These are phyloP conservation scores for Adiantum capillusveneris DNA, from an alignment of 75 land plant species.

Conservation along the genomic window DNA sequence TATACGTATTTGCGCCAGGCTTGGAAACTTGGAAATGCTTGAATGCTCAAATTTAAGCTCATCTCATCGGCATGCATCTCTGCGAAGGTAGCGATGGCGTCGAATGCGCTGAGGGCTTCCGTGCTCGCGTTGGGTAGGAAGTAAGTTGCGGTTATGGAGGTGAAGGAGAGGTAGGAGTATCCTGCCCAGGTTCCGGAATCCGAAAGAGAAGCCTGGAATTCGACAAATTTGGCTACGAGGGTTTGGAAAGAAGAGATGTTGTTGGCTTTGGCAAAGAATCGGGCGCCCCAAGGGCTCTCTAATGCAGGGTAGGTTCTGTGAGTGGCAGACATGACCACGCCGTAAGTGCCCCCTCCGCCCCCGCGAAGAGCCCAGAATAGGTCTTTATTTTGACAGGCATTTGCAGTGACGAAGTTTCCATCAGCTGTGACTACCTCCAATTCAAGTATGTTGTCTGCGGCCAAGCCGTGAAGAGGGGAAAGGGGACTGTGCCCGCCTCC, in stretches of 20 bases:
- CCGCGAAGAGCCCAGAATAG: slow-evolving; percentile 36
- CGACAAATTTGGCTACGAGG: neutral
- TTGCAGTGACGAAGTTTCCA: slow-evolving; percentile 7
- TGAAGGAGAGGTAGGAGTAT: too few species aligned
- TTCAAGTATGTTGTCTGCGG: slow-evolving; percentile 25
- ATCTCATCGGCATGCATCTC: too few species aligned
- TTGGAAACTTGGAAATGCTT: slow-evolving; percentile 5
- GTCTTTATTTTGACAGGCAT: slow-evolving; percentile 16
- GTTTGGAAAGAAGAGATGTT: neutral
- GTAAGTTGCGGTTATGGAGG: too few species aligned
- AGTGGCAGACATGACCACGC: slow-evolving; percentile 26
- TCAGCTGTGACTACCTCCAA: slow-evolving; percentile 21
- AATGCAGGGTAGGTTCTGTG: slow-evolving; percentile 8
- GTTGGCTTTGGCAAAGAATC: neutral
- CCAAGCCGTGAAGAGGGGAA: slow-evolving; percentile 19
- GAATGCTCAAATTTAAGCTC: neutral
- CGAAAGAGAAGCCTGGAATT: slow-evolving; percentile 2
- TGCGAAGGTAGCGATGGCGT: too few species aligned
- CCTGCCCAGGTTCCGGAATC: neutral
- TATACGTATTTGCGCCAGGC: slow-evolving; percentile 7
- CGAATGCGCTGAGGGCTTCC: too few species aligned
- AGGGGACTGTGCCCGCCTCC: slow-evolving; percentile 31
- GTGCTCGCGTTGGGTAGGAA: neutral
- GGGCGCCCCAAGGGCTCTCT: neutral
- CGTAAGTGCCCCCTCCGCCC: slow-evolving; percentile 29